Evolutionary conservation across 306 rosid species (phyloP).

Genomic region (Dryas alaskensis): DNA sequence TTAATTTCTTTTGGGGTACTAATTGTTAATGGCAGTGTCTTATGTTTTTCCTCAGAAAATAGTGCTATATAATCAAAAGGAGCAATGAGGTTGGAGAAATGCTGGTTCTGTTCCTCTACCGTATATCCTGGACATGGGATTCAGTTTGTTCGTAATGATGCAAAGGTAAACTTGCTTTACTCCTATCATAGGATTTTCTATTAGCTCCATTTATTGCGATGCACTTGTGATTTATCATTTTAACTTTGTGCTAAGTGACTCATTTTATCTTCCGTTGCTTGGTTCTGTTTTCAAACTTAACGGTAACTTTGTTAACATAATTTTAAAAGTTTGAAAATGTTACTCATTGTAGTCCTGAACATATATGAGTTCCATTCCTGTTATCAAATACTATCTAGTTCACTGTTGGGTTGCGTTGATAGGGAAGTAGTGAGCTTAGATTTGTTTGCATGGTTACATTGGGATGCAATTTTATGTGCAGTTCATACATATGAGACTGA

Average conservation of each 20-base stretch:
- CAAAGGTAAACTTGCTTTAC: constrained; percentile 45
- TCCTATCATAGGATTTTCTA: not conserved
- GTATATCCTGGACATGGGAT: constrained; percentile 92
- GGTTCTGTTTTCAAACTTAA: not conserved
- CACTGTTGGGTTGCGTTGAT: not conserved
- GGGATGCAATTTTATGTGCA: not conserved
- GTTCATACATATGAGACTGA: not conserved
- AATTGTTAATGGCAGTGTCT: not conserved
- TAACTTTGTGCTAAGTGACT: not conserved
- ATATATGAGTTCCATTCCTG: too few relatives aligned
- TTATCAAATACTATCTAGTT: not conserved
- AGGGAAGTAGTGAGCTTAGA: not conserved
- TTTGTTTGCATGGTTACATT: not conserved
- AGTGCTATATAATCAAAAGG: not conserved
- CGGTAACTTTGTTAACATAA: not conserved
- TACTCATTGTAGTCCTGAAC: too few relatives aligned
- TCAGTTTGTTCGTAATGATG: constrained; percentile 90
- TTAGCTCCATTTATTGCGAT: not conserved
- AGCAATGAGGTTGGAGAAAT: constrained; percentile 84
- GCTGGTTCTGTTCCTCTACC: constrained; percentile 93
- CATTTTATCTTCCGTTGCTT: not conserved
- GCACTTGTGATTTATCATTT: not conserved
- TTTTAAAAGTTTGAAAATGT: not conserved
- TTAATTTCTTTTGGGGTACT: not conserved
- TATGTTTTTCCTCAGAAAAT: not conserved